Conservation (phyloP, 2,329 filamentous ascomycete genomes). For the Cladosporium velox region DNA sequence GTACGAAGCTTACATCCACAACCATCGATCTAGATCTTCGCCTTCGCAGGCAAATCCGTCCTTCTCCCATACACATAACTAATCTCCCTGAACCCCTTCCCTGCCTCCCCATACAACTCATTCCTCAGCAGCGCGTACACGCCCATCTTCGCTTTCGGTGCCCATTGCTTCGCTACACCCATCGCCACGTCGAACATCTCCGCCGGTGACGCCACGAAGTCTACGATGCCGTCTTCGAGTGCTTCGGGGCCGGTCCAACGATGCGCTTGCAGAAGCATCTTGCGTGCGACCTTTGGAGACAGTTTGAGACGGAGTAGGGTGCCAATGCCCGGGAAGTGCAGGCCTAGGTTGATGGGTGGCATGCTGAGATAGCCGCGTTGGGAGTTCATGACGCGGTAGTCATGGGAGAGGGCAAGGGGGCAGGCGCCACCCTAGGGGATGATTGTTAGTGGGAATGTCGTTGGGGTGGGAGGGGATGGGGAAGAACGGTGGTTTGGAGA, state of each 20-base stretch:
- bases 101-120: conserved; percentile 58
- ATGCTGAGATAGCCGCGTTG: conserved; percentile 51
- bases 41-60: conserved; percentile 48
- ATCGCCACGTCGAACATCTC: conserved; percentile 52
- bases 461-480: background rate
- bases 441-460: background rate
- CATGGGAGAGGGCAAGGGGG: conserved; percentile 50
- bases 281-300: conserved; percentile 52
- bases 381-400: conserved; percentile 53
- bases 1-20: background rate
- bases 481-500: background rate
- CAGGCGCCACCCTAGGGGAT: conserved; percentile 42
- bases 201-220: conserved; percentile 52
- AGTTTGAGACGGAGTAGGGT: conserved; percentile 55
- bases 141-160: conserved; percentile 48
- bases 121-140: conserved; percentile 56
- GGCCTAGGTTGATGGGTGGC: conserved; percentile 57
- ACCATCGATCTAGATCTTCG: conserved; percentile 46
- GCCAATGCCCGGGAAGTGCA: conserved; percentile 59
- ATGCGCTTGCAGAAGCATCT: conserved; percentile 59
- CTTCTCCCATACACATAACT: conserved; percentile 55
- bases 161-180: conserved; percentile 47
- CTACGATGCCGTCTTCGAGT: conserved; percentile 55
- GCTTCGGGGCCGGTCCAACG: conserved; percentile 57
- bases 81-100: conserved; percentile 53